Conservation (phyloP, 352 stramenopile species). For the Globisporangium perplexum region DNA sequence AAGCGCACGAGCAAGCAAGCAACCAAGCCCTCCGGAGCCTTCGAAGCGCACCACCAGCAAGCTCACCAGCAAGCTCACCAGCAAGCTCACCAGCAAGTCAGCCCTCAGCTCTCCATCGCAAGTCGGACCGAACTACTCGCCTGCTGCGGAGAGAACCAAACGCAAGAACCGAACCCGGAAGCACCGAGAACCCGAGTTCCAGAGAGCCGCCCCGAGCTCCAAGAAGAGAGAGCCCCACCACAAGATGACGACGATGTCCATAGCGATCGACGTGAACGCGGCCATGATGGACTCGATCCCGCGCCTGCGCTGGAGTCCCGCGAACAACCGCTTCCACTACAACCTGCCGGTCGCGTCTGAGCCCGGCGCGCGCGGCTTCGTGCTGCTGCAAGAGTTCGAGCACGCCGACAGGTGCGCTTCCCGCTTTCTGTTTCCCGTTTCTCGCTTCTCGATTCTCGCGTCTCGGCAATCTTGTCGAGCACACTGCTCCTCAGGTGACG, state of each 20-base stretch:
- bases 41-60: no score
- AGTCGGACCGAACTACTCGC: no score
- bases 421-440: no score
- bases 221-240: background rate
- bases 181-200: conserved; percentile 4
- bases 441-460: no score
- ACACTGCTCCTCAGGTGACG: background rate
- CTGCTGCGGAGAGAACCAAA: no score
- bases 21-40: no score
- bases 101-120: no score
- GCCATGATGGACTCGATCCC: conserved; percentile 52
- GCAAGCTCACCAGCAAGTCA: background rate
- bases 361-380: conserved; percentile 53
- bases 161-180: conserved; percentile 12
- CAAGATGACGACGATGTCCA: conserved; percentile 39
- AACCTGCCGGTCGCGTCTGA: conserved; percentile 57
- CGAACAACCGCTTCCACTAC: conserved; percentile 78
- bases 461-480: background rate
- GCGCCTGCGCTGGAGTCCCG: conserved; percentile 59
- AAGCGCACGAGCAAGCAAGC: no score
- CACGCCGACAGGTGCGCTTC: conserved; percentile 29
- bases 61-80: background rate
- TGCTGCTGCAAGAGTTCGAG: conserved; percentile 67
- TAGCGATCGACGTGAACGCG: conserved; percentile 30
- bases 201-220: conserved; percentile 1